phyloP scores from a whole-genome alignment of 768 basidiomycete genomes.

The Leccinum barrowsii region DNA sequence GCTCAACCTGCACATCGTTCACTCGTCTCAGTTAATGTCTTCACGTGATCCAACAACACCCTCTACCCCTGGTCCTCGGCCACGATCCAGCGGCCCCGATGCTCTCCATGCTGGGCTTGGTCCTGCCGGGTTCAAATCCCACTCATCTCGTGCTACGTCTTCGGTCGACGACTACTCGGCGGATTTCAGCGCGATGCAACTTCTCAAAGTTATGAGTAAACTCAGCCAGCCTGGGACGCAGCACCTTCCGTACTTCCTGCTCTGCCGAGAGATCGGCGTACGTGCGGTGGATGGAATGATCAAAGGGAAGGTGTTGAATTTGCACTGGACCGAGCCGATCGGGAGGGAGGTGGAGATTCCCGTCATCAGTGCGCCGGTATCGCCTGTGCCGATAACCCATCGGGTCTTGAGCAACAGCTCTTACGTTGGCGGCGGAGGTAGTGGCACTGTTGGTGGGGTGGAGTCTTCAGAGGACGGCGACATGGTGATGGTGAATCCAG shows the following conservation, averaged over 20 bases:
- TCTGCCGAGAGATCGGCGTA: slow-evolving; percentile 82
- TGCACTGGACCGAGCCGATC: slow-evolving; percentile 74
- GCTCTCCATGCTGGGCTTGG: slow-evolving; percentile 57
- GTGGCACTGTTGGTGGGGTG: slow-evolving; percentile 38
- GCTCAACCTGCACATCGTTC: slow-evolving; percentile 84
- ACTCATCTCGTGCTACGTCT: slow-evolving; percentile 29
- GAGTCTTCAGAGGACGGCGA: slow-evolving; percentile 44
- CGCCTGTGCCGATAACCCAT: slow-evolving; percentile 26
- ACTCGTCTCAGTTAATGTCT: slow-evolving; percentile 62
- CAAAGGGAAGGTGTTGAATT: slow-evolving; percentile 66
- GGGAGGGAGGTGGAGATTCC: slow-evolving; percentile 46
- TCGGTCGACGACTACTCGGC: slow-evolving; percentile 47
- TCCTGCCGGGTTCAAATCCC: slow-evolving; percentile 62
- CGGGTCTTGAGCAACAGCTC: slow-evolving; percentile 29
- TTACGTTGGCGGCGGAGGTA: slow-evolving; percentile 30
- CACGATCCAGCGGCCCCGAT: slow-evolving; percentile 39
- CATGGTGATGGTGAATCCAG: slow-evolving; percentile 41
- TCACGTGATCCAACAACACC: slow-evolving; percentile 32
- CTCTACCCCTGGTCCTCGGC: slow-evolving; percentile 32
- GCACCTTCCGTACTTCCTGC: slow-evolving; percentile 73
- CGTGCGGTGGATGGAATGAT: slow-evolving; percentile 84
- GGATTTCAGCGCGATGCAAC: slow-evolving; percentile 75
- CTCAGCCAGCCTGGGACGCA: slow-evolving; percentile 61
- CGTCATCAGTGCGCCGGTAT: slow-evolving; percentile 25
- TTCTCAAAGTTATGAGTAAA: slow-evolving; percentile 79